phyloP scores from a whole-genome alignment of 2,329 filamentous ascomycete species.

The Neofusicoccum cordaticola region DNA sequence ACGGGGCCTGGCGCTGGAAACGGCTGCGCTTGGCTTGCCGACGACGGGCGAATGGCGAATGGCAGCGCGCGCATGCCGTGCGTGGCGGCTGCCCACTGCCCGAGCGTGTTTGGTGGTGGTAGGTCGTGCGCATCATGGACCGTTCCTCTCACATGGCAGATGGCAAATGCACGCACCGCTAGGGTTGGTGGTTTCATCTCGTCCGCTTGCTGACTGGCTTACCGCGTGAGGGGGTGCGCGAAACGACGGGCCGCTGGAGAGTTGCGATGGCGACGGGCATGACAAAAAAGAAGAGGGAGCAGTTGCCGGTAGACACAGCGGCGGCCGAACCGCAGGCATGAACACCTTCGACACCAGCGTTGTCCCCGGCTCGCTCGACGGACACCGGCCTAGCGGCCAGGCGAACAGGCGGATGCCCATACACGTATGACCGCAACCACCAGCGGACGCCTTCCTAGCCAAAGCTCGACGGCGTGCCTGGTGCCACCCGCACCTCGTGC shows the following conservation, averaged over 20 bases:
- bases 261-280: not conserved
- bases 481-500: constrained; percentile 1
- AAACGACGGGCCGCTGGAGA: not conserved
- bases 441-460: too few species aligned
- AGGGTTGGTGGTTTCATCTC: not conserved
- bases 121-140: not conserved
- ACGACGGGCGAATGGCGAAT: not conserved
- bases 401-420: not conserved
- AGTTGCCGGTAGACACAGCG: not conserved
- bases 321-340: not conserved
- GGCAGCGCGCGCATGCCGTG: not conserved
- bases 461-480: not conserved
- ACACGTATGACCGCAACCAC: too few species aligned
- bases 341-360: too few species aligned
- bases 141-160: not conserved
- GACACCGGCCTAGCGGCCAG: too few species aligned
- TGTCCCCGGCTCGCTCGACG: too few species aligned
- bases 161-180: not conserved
- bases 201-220: not conserved
- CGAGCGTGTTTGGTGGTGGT: not conserved
- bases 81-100: not conserved
- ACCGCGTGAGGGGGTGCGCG: not conserved
- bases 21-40: too few species aligned
- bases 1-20: too few species aligned
- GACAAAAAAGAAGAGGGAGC: not conserved